These are phyloP conservation scores for Ogataea paraovalis DNA, from an alignment of 805 yeast species.

Conservation along the genomic window DNA sequence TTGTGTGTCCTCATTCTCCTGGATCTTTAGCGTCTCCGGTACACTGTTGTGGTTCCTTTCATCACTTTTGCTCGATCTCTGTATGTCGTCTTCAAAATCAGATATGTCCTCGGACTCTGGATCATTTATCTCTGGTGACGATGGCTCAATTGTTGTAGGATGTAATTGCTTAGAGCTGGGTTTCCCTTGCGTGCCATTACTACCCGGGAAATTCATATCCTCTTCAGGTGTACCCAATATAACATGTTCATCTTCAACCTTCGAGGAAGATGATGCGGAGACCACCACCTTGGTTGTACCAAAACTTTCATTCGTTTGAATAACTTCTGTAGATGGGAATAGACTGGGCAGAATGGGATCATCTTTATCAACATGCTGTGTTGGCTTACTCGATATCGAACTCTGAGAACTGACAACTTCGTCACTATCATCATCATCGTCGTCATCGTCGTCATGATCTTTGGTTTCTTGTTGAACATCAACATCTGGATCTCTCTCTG, in stretches of 20 bases:
- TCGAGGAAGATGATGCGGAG: not conserved
- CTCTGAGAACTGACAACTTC: slow-evolving; percentile 19
- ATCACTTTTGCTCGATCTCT: not conserved
- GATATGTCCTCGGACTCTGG: not conserved
- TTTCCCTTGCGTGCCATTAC: not conserved
- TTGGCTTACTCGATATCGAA: not conserved
- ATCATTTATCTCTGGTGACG: not conserved
- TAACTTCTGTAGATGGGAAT: not conserved
- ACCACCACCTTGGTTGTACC: too few relatives aligned
- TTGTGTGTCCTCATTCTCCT: slow-evolving; percentile 1
- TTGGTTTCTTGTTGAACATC: too few relatives aligned
- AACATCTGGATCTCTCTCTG: too few relatives aligned
- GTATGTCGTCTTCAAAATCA: not conserved
- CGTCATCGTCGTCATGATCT: too few relatives aligned
- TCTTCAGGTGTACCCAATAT: not conserved
- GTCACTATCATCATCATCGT: not conserved
- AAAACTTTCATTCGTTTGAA: not conserved
- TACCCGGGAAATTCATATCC: not conserved
- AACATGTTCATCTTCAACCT: not conserved
- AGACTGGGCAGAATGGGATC: not conserved
- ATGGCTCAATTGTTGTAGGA: not conserved
- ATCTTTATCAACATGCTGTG: slow-evolving; percentile 1
- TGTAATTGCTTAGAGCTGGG: too few relatives aligned
- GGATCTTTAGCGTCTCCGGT: not conserved
- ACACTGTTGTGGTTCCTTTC: not conserved